Conservation (phyloP, 345 rosid species). For the Euphorbia lathyris region DNA sequence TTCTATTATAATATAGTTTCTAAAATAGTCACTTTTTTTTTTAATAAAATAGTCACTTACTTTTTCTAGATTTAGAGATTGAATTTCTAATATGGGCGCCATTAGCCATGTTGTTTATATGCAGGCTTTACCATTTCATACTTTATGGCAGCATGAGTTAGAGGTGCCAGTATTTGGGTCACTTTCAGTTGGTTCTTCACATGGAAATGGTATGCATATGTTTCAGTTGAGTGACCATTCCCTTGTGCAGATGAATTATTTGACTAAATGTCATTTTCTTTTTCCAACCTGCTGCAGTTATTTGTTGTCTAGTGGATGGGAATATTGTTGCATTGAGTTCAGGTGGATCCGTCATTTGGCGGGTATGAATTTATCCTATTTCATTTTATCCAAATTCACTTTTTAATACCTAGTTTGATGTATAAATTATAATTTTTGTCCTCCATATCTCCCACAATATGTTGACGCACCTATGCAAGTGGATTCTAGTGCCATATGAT, state of each 20-base stretch:
- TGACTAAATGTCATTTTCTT: not conserved
- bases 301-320: slow-evolving; percentile 95
- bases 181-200: slow-evolving; percentile 44
- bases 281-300: slow-evolving; percentile 45
- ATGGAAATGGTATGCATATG: slow-evolving; percentile 43
- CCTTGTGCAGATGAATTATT: not conserved
- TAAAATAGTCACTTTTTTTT: too few relatives aligned
- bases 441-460: not conserved
- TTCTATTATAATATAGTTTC: too few relatives aligned
- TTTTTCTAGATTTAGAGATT: too few relatives aligned
- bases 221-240: slow-evolving; percentile 1
- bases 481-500: not conserved
- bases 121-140: slow-evolving; percentile 67
- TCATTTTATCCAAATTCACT: not conserved
- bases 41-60: too few relatives aligned
- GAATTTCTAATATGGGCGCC: too few relatives aligned
- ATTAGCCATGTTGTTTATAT: slow-evolving; percentile 12
- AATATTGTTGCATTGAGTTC: slow-evolving; percentile 52
- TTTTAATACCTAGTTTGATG: not conserved
- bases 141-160: slow-evolving; percentile 66
- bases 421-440: not conserved
- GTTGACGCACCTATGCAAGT: not conserved
- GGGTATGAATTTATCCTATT: slow-evolving; percentile 40
- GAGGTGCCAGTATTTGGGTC: slow-evolving; percentile 87
- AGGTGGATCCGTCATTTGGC: slow-evolving; percentile 71